These are phyloP conservation scores for Cladosporium colombiae DNA, from an alignment of 2,329 filamentous ascomycete genomes.

Conservation along the genomic window DNA sequence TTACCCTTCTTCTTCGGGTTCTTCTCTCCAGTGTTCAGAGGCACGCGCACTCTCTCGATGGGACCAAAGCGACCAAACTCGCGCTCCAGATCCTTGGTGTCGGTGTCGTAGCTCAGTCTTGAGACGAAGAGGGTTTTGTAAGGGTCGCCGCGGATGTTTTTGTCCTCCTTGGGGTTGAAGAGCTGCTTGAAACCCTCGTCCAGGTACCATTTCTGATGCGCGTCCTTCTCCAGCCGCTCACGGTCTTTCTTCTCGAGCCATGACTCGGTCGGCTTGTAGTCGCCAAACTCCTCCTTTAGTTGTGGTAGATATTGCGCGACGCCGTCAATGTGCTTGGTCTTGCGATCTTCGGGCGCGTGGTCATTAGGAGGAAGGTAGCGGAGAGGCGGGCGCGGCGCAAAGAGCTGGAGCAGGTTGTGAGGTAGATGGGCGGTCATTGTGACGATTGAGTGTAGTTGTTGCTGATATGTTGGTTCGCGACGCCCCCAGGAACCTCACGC, in stretches of 20 bases:
- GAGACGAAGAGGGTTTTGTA: conserved; percentile 95
- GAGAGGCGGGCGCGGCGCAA: conserved; percentile 88
- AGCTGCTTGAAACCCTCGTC: conserved; percentile 61
- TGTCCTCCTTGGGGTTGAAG: conserved; percentile 83
- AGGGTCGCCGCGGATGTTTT: conserved; percentile 86
- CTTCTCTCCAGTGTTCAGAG: conserved; percentile 81
- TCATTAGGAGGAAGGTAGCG: conserved; percentile 85
- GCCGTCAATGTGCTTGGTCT: conserved; percentile 70
- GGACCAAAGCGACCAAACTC: conserved; percentile 93
- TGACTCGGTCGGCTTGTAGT: conserved; percentile 84
- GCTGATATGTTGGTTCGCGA: not conserved
- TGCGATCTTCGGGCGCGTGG: conserved; percentile 77
- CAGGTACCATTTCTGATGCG: conserved; percentile 62
- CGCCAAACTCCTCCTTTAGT: conserved; percentile 74
- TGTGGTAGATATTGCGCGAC: conserved; percentile 74
- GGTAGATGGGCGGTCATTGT: conserved; percentile 95
- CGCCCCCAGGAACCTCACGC: not conserved
- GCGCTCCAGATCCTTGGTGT: conserved; percentile 84
- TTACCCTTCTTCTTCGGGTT: conserved; percentile 64
- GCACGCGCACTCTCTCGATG: conserved; percentile 76
- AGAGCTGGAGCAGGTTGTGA: conserved; percentile 87
- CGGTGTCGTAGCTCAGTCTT: conserved; percentile 84
- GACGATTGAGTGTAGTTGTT: not conserved
- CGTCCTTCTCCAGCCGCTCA: conserved; percentile 76
- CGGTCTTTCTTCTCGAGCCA: conserved; percentile 88